Conservation (phyloP, 345 rosid species). For the Psidium guajava region DNA sequence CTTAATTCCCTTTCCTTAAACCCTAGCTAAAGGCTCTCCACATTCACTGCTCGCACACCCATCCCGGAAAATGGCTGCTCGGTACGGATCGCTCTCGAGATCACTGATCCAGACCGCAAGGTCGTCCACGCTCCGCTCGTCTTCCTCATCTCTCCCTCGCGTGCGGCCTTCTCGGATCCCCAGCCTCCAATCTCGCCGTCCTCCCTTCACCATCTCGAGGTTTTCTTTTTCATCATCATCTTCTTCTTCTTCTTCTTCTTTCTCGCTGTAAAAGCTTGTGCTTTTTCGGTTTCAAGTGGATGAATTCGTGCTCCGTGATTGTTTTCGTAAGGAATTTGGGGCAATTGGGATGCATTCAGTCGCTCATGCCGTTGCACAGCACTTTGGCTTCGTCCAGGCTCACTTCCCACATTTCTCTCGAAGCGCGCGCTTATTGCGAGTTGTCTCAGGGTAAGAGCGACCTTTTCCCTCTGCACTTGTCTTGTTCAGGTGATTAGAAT, state of each 20-base stretch:
- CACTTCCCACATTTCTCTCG: constrained; percentile 11
- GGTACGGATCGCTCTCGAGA: constrained; percentile 10
- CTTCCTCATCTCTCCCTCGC: constrained; percentile 2
- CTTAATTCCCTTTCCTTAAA: not conserved
- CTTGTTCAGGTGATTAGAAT: not conserved
- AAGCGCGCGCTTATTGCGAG: constrained; percentile 18
- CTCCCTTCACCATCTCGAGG: constrained; percentile 9
- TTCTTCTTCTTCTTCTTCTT: not conserved
- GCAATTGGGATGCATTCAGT: constrained; percentile 9
- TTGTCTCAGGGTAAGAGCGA: constrained; percentile 14
- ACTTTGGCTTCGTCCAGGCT: constrained; percentile 8
- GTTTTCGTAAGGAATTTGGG: constrained; percentile 2
- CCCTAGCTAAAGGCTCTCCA: not conserved
- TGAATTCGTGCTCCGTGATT: not conserved
- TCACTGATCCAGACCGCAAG: constrained; percentile 7
- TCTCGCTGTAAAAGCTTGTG: not conserved
- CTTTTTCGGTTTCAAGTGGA: not conserved
- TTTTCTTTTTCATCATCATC: not conserved
- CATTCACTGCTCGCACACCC: not conserved
- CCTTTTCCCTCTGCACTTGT: not conserved
- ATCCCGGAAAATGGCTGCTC: constrained; percentile 7
- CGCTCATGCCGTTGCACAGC: constrained; percentile 17
- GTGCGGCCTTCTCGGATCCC: not conserved
- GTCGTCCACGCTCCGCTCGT: constrained; percentile 8
- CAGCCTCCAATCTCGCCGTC: constrained; percentile 5